A percentile compares a stretch with the other conserved stretches of the same genome.
phyloP scores from a whole-genome alignment of 2,329 filamentous ascomycete genomes.

The Hymenoscyphus repandus region DNA sequence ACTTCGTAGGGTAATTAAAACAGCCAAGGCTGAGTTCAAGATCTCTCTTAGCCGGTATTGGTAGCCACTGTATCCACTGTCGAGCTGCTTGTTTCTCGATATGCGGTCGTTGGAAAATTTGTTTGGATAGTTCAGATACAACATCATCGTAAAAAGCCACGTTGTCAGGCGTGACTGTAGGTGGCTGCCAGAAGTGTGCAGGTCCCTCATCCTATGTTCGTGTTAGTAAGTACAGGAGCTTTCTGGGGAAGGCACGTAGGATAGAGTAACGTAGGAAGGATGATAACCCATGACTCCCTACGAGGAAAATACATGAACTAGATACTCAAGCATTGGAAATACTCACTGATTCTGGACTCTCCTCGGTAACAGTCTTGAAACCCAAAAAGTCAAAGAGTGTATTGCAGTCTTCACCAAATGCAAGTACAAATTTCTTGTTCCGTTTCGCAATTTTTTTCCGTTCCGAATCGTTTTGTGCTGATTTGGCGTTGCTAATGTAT shows the following conservation, averaged over 20 bases:
- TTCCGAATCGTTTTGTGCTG: constrained; percentile 38
- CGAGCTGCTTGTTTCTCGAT: constrained; percentile 5
- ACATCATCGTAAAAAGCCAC: constrained; percentile 50
- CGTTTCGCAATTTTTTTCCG: constrained; percentile 49
- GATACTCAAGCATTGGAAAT: too few relatives aligned
- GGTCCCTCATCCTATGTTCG: constrained; percentile 24
- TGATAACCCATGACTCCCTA: background rate
- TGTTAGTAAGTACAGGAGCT: constrained; percentile 16
- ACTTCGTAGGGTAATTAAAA: constrained; percentile 25
- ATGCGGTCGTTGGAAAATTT: constrained; percentile 18
- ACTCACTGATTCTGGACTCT: constrained; percentile 34
- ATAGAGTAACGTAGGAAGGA: background rate
- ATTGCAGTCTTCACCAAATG: constrained; percentile 58
- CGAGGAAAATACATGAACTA: background rate
- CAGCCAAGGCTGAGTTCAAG: constrained; percentile 27
- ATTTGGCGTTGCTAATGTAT: constrained; percentile 52
- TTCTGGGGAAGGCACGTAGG: constrained; percentile 6
- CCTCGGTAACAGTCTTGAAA: constrained; percentile 41
- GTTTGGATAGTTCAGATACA: constrained; percentile 45
- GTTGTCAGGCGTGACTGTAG: constrained; percentile 23
- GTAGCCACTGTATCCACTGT: background rate
- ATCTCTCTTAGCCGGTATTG: constrained; percentile 20
- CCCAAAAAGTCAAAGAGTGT: constrained; percentile 52
- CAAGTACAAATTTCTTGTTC: constrained; percentile 60
- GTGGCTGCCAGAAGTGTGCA: constrained; percentile 30